Evolutionary conservation across 441 rosid genomes (phyloP), one percentile per base, ranked within the genome.

Genomic region (Euphorbia corollata): DNA sequence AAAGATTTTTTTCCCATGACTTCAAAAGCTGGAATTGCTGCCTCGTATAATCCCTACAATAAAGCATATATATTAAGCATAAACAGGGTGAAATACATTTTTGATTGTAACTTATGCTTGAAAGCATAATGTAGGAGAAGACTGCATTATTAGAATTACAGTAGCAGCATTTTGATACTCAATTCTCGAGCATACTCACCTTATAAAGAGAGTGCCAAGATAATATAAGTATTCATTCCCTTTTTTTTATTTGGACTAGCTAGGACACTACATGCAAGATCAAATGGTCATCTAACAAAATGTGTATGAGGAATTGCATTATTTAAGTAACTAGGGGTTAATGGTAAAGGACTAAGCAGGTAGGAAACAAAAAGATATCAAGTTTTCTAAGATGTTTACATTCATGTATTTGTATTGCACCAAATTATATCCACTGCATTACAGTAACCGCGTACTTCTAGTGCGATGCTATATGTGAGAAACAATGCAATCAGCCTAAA

Each of bases 1-100:
- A 88, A 90, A 12, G 96, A 83, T 72, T 83, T 87, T 83, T 93
- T 93, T 56, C 97, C 98, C 80, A 90, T 77, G 59, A 86, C 84
- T 60, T 90, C 75, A 47, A 93, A 87, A 56, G 95, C 94, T 27
- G 91, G 91, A 57, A 81, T 72, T 54, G 90, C 87, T 78, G 84
- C 87, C n/a, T 90, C 89, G 32, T 85, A 90, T 41, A 90, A 78
- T 24, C 81, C 84, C 96, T 85, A 58, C 64, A 73, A 73, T 43
- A 48, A 71, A 48, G 65, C 5, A 8, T 34, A 32, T 15, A 61
- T 1, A 64, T 30, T 30, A 67, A 53, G 64, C 69, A 60, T 60
- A 23, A 68, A 54, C 39, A 59, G 20, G 23, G 15, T 48, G 27
- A 18, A 2, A 62, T 24, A 22, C 62, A 68, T 5, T 1, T 12